Conservation (phyloP, 2,329 filamentous ascomycete species). For the Aspergillus brasiliensis region DNA sequence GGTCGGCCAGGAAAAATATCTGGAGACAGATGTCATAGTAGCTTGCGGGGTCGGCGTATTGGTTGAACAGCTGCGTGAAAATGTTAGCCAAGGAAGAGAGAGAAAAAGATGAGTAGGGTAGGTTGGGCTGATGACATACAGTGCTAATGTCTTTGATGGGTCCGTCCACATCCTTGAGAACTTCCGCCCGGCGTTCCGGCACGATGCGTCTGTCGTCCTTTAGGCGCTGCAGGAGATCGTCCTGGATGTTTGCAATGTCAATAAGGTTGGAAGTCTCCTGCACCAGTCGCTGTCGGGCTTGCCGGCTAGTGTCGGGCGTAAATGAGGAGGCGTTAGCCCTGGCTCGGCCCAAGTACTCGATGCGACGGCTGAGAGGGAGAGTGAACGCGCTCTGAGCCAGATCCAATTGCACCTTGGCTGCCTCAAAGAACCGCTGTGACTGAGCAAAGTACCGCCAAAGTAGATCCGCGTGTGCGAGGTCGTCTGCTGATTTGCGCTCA, state of each 20-base stretch:
- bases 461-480: slow-evolving; percentile 80
- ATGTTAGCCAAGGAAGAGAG: slow-evolving; percentile 15
- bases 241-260: slow-evolving; percentile 92
- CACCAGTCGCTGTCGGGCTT: slow-evolving; percentile 80
- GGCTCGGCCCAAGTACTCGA: slow-evolving; percentile 85
- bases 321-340: slow-evolving; percentile 89
- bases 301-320: slow-evolving; percentile 73
- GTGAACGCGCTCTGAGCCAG: slow-evolving; percentile 81
- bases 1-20: slow-evolving; percentile 89
- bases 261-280: slow-evolving; percentile 84
- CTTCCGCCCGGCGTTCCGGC: slow-evolving; percentile 62
- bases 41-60: slow-evolving; percentile 83
- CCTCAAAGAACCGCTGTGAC: slow-evolving; percentile 79
- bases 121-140: slow-evolving; percentile 55
- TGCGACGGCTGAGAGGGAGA: slow-evolving; percentile 79
- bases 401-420: slow-evolving; percentile 80
- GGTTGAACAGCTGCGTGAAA: slow-evolving; percentile 74
- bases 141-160: slow-evolving; percentile 73
- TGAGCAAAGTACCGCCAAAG: slow-evolving; percentile 92
- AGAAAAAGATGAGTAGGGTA: not conserved
- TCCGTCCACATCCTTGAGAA: slow-evolving; percentile 72
- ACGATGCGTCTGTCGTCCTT: slow-evolving; percentile 71
- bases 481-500: slow-evolving; percentile 70
- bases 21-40: slow-evolving; percentile 93
- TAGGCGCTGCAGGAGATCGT: slow-evolving; percentile 81